Conservation (phyloP, 352 stramenopile genomes). For the Blastocystis sp. region DNA sequence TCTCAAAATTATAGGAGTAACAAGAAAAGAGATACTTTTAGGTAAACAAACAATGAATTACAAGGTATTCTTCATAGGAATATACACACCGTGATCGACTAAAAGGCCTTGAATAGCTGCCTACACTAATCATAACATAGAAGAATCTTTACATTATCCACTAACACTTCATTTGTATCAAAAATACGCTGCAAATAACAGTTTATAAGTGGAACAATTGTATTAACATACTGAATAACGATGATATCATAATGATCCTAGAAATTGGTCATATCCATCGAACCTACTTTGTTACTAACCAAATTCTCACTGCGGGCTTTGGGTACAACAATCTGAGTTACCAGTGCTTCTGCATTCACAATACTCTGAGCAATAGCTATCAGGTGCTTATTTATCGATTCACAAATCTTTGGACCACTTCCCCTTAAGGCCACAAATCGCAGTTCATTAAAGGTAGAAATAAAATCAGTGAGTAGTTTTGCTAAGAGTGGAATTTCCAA, state of each 20-base stretch:
- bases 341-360: neutral
- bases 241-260: slow-evolving; percentile 58
- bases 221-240: slow-evolving; percentile 56
- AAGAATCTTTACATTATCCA: slow-evolving; percentile 7
- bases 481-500: slow-evolving; percentile 52
- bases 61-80: too few relatives aligned
- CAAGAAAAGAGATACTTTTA: too few relatives aligned
- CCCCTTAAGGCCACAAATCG: slow-evolving; percentile 35
- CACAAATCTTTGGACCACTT: neutral
- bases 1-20: too few relatives aligned
- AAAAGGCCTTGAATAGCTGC: neutral
- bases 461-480: slow-evolving; percentile 53
- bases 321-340: slow-evolving; percentile 55
- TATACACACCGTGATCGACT: neutral
- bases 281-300: slow-evolving; percentile 3
- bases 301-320: slow-evolving; percentile 36
- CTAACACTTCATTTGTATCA: slow-evolving; percentile 34
- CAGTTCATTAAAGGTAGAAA: slow-evolving; percentile 50
- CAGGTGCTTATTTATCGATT: slow-evolving; percentile 15
- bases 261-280: neutral
- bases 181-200: slow-evolving; percentile 54
- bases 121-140: neutral
- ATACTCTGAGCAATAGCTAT: slow-evolving; percentile 2
- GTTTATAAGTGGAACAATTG: slow-evolving; percentile 37
- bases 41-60: too few relatives aligned